Percentiles rank a stretch among this genome's conserved stretches.
phyloP scores from a whole-genome alignment of 2,329 filamentous ascomycete genomes.

The Emmonsiellopsis sp. region DNA sequence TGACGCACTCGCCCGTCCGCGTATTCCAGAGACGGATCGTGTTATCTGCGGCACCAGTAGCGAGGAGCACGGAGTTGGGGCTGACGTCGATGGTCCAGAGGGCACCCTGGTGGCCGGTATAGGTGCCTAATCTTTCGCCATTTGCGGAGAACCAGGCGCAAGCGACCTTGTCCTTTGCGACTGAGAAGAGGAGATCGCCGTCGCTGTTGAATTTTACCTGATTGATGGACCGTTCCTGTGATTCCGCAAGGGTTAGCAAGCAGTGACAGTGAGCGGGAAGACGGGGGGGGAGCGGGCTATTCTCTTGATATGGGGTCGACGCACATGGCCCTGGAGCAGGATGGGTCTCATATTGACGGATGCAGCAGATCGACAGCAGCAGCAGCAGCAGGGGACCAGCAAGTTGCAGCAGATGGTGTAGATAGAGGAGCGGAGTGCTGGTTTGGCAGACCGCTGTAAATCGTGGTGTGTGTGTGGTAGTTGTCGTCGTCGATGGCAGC shows the following conservation, averaged over 20 bases:
- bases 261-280: conserved; percentile 1
- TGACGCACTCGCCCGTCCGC: conserved; percentile 82
- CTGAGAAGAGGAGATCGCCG: conserved; percentile 93
- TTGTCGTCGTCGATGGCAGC: background rate
- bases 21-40: conserved; percentile 96
- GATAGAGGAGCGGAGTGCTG: background rate
- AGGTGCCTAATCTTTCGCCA: conserved; percentile 93
- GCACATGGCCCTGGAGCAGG: conserved; percentile 82
- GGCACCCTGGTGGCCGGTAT: conserved; percentile 92
- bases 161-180: conserved; percentile 91
- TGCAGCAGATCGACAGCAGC: background rate
- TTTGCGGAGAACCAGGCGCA: conserved; percentile 97
- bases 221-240: conserved; percentile 78
- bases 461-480: conserved; percentile 1
- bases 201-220: conserved; percentile 94
- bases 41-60: conserved; percentile 95
- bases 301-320: conserved; percentile 19
- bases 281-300: background rate
- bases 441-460: background rate
- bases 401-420: background rate
- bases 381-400: background rate
- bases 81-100: conserved; percentile 98
- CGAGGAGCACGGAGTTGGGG: conserved; percentile 82
- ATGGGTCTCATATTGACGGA: conserved; percentile 81
- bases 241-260: conserved; percentile 13